Conservation (phyloP, 768 basidiomycete species). For the Serpula lacrymans region DNA sequence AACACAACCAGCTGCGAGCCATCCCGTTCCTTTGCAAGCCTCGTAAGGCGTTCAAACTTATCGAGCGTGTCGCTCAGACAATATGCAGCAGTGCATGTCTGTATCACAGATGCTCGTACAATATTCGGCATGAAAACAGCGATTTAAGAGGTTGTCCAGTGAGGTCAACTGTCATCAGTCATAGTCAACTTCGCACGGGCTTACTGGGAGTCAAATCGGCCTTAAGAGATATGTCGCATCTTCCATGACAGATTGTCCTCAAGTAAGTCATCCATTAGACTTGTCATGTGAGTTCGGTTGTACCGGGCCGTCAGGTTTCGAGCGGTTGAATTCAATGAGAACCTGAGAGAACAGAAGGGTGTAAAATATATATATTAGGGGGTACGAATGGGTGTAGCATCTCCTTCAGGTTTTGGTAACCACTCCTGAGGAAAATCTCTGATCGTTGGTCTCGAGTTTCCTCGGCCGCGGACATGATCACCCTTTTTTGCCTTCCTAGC, state of each 20-base stretch:
- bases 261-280: too few species aligned
- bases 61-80: conserved; percentile 43
- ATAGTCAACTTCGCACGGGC: too few species aligned
- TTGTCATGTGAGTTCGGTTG: too few species aligned
- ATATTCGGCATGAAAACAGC: conserved; percentile 31
- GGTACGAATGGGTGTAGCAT: conserved; percentile 1
- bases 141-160: too few species aligned
- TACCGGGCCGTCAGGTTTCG: too few species aligned
- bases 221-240: too few species aligned
- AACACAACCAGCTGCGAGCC: conserved; percentile 48
- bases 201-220: too few species aligned
- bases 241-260: too few species aligned
- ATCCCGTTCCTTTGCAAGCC: conserved; percentile 44
- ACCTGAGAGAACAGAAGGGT: conserved; percentile 2
- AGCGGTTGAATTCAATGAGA: too few species aligned
- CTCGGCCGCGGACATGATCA: conserved; percentile 57
- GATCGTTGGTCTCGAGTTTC: conserved; percentile 57
- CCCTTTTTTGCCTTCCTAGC: conserved; percentile 70
- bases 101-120: conserved; percentile 50
- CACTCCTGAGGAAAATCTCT: conserved; percentile 84
- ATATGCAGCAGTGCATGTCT: conserved; percentile 46
- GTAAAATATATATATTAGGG: conserved; percentile 10
- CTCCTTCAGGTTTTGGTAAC: conserved; percentile 45
- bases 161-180: too few species aligned
- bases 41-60: conserved; percentile 46